A percentile compares a stretch with the other conserved stretches of the same genome.
phyloP scores from a whole-genome alignment of 2,329 filamentous ascomycete species.

The Lachnellula subtilissima region DNA sequence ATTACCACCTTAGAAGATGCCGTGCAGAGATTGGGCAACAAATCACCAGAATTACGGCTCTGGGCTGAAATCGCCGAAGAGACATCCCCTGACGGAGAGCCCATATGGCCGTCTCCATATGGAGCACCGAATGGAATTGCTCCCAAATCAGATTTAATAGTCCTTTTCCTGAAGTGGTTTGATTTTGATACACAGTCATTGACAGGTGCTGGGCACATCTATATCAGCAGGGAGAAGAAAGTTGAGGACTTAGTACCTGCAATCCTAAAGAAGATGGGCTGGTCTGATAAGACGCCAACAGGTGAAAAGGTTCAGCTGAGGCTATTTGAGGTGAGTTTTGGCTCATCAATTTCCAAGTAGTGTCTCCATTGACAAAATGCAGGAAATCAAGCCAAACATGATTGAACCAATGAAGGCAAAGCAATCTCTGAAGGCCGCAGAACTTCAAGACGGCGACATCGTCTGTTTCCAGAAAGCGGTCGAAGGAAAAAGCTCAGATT shows the following conservation, averaged over 20 bases:
- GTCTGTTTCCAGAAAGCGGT: conserved; percentile 79
- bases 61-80: conserved; percentile 80
- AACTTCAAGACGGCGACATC: conserved; percentile 96
- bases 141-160: conserved; percentile 59
- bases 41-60: conserved; percentile 64
- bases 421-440: conserved; percentile 80
- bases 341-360: background rate
- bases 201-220: conserved; percentile 74
- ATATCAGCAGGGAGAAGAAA: conserved; percentile 82
- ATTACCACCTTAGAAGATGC: conserved; percentile 76
- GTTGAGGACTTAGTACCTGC: conserved; percentile 75
- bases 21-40: conserved; percentile 60
- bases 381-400: conserved; percentile 97
- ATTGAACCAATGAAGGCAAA: conserved; percentile 93
- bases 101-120: conserved; percentile 65
- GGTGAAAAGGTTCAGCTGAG: conserved; percentile 57
- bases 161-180: conserved; percentile 92
- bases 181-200: conserved; percentile 72
- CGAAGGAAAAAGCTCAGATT: conserved; percentile 38
- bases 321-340: conserved; percentile 65
- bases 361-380: conserved; percentile 18
- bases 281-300: conserved; percentile 67
- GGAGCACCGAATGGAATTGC: conserved; percentile 52
- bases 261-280: conserved; percentile 80
- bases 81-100: conserved; percentile 60